Evolutionary conservation across 352 stramenopile species (phyloP).

Genomic region (Globisporangium perplexum): DNA sequence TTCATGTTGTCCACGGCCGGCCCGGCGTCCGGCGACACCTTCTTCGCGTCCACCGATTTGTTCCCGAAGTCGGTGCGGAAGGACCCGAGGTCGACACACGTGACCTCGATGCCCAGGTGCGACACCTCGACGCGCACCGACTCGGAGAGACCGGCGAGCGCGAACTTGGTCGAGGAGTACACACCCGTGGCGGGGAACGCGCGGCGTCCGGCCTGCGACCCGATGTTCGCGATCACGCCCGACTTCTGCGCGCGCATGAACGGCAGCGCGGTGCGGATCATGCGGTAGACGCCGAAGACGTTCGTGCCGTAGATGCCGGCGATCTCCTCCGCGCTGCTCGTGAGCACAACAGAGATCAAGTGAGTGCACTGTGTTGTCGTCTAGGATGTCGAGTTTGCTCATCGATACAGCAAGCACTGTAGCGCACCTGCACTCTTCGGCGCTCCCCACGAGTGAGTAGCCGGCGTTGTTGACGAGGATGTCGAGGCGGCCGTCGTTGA

Average conservation of each 20-base stretch:
- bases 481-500: slow-evolving; percentile 23
- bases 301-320: slow-evolving; percentile 37
- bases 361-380: no score
- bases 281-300: slow-evolving; percentile 31
- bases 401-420: background rate
- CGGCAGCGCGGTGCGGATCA: slow-evolving; percentile 28
- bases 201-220: slow-evolving; percentile 27
- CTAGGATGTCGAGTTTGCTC: no score
- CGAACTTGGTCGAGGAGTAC: slow-evolving; percentile 38
- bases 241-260: slow-evolving; percentile 28
- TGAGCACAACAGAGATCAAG: no score
- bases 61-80: slow-evolving; percentile 22
- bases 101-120: slow-evolving; percentile 31
- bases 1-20: background rate
- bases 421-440: slow-evolving; percentile 5
- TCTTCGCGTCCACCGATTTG: background rate
- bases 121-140: slow-evolving; percentile 27
- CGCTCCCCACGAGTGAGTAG: slow-evolving; percentile 27
- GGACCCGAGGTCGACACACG: slow-evolving; percentile 27
- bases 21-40: background rate
- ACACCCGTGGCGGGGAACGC: slow-evolving; percentile 22
- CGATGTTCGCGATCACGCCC: slow-evolving; percentile 37
- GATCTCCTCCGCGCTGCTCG: slow-evolving; percentile 24
- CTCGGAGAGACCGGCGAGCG: slow-evolving; percentile 27
- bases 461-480: slow-evolving; percentile 46